These are phyloP conservation scores for Magnolia changhungtana DNA, from an alignment of 164 flowering plant genomes.

Conservation along the genomic window DNA sequence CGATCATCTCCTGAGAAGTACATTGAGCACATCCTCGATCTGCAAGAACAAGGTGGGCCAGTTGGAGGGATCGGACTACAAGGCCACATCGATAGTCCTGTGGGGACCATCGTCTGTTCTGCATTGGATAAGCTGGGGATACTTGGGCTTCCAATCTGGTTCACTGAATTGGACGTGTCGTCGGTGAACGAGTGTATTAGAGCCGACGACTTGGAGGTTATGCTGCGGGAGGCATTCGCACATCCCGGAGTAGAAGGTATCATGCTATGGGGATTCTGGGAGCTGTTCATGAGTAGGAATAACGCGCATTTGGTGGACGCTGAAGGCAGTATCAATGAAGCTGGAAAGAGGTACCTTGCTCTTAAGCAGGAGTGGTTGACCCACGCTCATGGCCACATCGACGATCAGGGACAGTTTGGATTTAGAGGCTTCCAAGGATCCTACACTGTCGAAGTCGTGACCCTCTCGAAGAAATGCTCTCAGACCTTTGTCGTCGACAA, in stretches of 20 bases:
- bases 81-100: slow-evolving; percentile 84
- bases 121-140: slow-evolving; percentile 76
- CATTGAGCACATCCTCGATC: slow-evolving; percentile 59
- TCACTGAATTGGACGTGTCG: slow-evolving; percentile 88
- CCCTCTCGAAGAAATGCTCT: slow-evolving; percentile 27
- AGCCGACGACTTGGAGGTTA: slow-evolving; percentile 92
- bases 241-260: slow-evolving; percentile 91
- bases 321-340: slow-evolving; percentile 82
- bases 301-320: slow-evolving; percentile 78
- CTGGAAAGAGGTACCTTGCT: slow-evolving; percentile 60
- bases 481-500: slow-evolving; percentile 73
- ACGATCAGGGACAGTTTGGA: slow-evolving; percentile 49
- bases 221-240: slow-evolving; percentile 86
- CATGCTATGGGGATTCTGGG: slow-evolving; percentile 99
- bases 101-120: slow-evolving; percentile 68
- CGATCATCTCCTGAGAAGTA: slow-evolving; percentile 81
- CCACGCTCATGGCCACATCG: slow-evolving; percentile 52
- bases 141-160: slow-evolving; percentile 94
- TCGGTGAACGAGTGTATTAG: slow-evolving; percentile 73
- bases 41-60: slow-evolving; percentile 86
- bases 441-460: slow-evolving; percentile 45
- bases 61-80: slow-evolving; percentile 92
- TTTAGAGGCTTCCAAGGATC: slow-evolving; percentile 86
- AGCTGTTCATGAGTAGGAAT: slow-evolving; percentile 84
- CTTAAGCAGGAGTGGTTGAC: slow-evolving; percentile 81